These are phyloP conservation scores for Trypanosoma grayi DNA, from an alignment of 208 protist genomes.

Conservation along the genomic window DNA sequence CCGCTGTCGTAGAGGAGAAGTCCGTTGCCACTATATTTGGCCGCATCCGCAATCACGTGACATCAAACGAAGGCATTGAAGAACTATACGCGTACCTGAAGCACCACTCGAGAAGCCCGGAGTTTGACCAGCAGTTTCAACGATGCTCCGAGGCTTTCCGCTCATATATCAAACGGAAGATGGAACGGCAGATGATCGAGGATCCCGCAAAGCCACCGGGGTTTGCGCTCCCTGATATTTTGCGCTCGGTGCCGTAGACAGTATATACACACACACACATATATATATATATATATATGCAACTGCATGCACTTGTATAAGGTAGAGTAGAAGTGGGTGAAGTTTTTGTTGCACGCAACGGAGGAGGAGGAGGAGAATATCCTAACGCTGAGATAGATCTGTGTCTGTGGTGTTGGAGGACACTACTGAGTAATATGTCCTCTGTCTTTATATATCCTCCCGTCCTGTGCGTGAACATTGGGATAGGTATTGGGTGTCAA, in stretches of 20 bases:
- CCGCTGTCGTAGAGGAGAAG: conserved; percentile 18
- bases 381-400: no score
- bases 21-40: conserved; percentile 60
- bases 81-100: conserved; percentile 73
- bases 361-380: no score
- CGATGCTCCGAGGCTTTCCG: conserved; percentile 84
- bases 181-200: conserved; percentile 61
- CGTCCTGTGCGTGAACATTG: no score
- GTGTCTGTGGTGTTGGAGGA: no score
- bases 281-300: neutral
- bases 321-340: no score
- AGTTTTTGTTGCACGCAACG: no score
- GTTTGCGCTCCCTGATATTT: conserved; percentile 47
- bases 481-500: no score
- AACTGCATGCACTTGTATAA: no score
- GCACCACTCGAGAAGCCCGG: conserved; percentile 23
- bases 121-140: conserved; percentile 75
- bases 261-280: neutral
- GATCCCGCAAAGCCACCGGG: conserved; percentile 31
- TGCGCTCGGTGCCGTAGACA: conserved; percentile 27
- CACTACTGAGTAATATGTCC: no score
- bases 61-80: conserved; percentile 67
- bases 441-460: no score
- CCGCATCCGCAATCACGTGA: conserved; percentile 77
- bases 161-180: conserved; percentile 80